A percentile compares a stretch with the other conserved stretches of the same genome.
Conservation (phyloP, 2,329 filamentous ascomycete species). For the Penicillium capsulatum region DNA sequence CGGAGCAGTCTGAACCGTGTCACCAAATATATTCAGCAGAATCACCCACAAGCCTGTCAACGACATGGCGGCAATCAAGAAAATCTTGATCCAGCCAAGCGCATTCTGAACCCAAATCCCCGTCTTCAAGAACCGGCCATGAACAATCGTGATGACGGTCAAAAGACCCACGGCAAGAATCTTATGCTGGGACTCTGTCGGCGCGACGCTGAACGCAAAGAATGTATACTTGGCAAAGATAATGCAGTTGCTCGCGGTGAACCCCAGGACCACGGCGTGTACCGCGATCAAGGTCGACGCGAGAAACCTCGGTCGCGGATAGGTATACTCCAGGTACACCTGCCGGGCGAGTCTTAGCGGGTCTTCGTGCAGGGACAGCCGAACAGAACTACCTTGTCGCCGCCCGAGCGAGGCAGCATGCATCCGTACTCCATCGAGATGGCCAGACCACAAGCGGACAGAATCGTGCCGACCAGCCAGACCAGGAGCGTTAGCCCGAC, state of each 20-base stretch:
- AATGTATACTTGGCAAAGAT: constrained; percentile 63
- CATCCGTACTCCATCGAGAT: constrained; percentile 65
- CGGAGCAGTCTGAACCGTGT: constrained; percentile 4
- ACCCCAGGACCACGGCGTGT: constrained; percentile 61
- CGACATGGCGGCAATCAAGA: constrained; percentile 58
- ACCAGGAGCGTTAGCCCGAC: constrained; percentile 59
- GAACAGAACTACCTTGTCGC: constrained; percentile 54
- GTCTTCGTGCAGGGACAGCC: constrained; percentile 44
- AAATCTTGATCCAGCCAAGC: constrained; percentile 61
- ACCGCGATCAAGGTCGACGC: constrained; percentile 61
- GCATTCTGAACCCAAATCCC: constrained; percentile 59
- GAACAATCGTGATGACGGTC: constrained; percentile 55
- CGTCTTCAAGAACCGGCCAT: constrained; percentile 54
- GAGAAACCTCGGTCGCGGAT: constrained; percentile 59
- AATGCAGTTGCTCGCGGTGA: constrained; percentile 67
- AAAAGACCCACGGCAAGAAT: constrained; percentile 55
- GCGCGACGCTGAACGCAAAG: constrained; percentile 54
- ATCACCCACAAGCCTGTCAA: constrained; percentile 59
- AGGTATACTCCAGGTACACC: constrained; percentile 68
- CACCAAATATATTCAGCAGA: constrained; percentile 38
- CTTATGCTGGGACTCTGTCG: constrained; percentile 52
- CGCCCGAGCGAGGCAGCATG: constrained; percentile 66
- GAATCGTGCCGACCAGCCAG: constrained; percentile 60
- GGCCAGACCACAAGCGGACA: constrained; percentile 59
- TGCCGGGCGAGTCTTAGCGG: constrained; percentile 45